phyloP scores from a whole-genome alignment of 164 flowering plant species.

The Annona cherimola region DNA sequence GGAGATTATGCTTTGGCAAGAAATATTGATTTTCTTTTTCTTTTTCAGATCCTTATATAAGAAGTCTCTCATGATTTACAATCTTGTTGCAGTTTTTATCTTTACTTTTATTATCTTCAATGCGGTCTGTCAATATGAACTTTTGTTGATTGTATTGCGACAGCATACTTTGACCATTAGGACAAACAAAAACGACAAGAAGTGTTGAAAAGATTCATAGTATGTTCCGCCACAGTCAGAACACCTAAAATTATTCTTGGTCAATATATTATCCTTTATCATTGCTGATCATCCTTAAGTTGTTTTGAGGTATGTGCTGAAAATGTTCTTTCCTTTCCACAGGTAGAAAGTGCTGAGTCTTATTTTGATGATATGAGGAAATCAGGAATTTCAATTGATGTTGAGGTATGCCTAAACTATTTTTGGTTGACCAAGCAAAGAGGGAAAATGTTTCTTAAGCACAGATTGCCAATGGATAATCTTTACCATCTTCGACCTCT shows the following conservation, averaged over 20 bases:
- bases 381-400: constrained; percentile 57
- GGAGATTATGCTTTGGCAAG: no score
- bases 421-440: not conserved
- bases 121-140: not conserved
- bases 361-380: constrained; percentile 45
- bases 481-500: no score
- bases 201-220: not conserved
- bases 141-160: not conserved
- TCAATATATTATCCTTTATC: not conserved
- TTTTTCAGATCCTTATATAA: not conserved
- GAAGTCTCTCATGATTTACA: not conserved
- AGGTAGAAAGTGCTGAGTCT: constrained; percentile 78
- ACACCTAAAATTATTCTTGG: not conserved
- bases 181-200: no score
- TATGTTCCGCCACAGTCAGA: not conserved
- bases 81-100: not conserved
- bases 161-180: not conserved
- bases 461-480: no score
- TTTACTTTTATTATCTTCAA: no score
- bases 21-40: no score
- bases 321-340: not conserved
- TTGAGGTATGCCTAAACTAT: constrained; percentile 48
- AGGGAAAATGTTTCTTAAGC: no score
- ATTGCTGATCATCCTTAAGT: not conserved
- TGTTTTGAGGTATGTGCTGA: not conserved